phyloP scores from a whole-genome alignment of 2,329 filamentous ascomycete genomes.

The Neoarthrinium moseri region DNA sequence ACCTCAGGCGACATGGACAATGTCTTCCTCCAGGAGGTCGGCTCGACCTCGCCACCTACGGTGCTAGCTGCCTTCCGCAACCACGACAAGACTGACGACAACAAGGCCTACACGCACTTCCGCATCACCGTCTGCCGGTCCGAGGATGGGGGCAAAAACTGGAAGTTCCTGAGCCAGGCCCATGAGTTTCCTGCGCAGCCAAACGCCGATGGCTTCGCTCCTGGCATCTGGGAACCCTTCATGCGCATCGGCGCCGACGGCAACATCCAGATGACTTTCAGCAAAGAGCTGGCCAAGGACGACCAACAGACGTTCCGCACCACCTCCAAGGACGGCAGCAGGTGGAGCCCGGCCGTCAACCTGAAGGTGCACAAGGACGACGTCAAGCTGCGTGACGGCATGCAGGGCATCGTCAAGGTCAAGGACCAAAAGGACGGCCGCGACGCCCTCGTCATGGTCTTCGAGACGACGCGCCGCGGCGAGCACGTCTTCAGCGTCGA shows the following conservation, averaged over 20 bases:
- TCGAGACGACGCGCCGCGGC: conserved; percentile 32
- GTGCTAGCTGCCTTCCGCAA: conserved; percentile 41
- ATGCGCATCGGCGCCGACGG: conserved; percentile 34
- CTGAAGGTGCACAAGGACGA: conserved; percentile 29
- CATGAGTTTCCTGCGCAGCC: conserved; percentile 30
- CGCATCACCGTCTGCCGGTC: conserved; percentile 33
- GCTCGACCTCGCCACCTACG: conserved; percentile 19
- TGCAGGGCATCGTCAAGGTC: conserved; percentile 33
- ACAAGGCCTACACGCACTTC: conserved; percentile 31
- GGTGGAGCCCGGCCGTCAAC: conserved; percentile 31
- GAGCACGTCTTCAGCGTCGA: conserved; percentile 28
- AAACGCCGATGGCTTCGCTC: conserved; percentile 12
- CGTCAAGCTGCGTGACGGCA: conserved; percentile 30
- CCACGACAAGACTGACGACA: conserved; percentile 33
- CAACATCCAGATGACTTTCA: conserved; percentile 38
- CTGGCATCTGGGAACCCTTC: conserved; percentile 44
- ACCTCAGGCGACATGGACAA: conserved; percentile 37
- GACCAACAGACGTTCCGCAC: conserved; percentile 42
- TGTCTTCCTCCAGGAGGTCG: conserved; percentile 35
- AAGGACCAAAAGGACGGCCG: conserved; percentile 24
- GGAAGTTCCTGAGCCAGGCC: conserved; percentile 36
- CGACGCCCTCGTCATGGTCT: conserved; percentile 35
- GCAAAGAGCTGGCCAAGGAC: conserved; percentile 36
- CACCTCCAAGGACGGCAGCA: conserved; percentile 30
- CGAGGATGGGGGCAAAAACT: conserved; percentile 29